Conservation (phyloP, 192 early-diverging fungal genomes). For the Coemansia sp. region DNA sequence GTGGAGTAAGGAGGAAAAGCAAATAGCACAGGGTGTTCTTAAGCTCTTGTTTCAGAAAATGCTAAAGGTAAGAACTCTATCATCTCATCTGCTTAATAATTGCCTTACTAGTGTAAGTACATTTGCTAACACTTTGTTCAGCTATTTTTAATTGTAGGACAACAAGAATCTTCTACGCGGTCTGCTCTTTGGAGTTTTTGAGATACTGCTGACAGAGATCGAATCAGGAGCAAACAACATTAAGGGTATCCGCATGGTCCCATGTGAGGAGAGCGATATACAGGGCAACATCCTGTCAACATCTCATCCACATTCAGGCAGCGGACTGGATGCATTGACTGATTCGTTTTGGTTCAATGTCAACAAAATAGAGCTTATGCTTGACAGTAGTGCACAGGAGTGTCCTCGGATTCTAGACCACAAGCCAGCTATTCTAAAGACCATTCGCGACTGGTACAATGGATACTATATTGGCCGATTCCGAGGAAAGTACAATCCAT, state of each 20-base stretch:
- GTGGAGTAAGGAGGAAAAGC: slow-evolving; percentile 16
- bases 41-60: slow-evolving; percentile 32
- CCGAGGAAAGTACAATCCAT: slow-evolving; percentile 49
- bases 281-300: slow-evolving; percentile 26
- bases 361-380: slow-evolving; percentile 29
- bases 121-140: not conserved
- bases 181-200: slow-evolving; percentile 21
- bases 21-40: slow-evolving; percentile 10
- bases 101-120: not conserved
- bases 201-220: slow-evolving; percentile 40
- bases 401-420: slow-evolving; percentile 11
- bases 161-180: not conserved
- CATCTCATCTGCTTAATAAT: not conserved
- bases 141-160: not conserved
- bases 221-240: slow-evolving; percentile 42
- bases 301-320: slow-evolving; percentile 26
- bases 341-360: slow-evolving; percentile 45
- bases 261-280: slow-evolving; percentile 33
- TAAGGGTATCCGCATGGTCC: slow-evolving; percentile 40
- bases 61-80: slow-evolving; percentile 27
- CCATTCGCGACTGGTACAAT: slow-evolving; percentile 30
- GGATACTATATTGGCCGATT: slow-evolving; percentile 40
- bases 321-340: slow-evolving; percentile 30
- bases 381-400: slow-evolving; percentile 23
- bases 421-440: slow-evolving; percentile 20